Conservation (phyloP, 805 yeast genomes). For the Yarrowia sp. region DNA sequence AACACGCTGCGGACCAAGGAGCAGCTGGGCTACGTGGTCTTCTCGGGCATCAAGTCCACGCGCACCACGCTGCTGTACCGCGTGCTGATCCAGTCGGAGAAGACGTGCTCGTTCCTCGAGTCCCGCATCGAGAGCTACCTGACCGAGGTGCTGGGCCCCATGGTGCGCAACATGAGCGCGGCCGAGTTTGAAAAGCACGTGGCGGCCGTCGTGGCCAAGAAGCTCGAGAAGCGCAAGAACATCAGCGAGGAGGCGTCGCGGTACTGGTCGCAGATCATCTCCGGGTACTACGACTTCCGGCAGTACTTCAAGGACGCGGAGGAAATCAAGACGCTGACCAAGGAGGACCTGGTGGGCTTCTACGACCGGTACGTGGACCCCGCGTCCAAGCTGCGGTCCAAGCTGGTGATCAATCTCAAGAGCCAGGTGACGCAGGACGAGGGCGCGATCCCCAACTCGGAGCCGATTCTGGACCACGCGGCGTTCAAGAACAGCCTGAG, state of each 20-base stretch:
- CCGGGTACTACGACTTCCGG: conserved; percentile 77
- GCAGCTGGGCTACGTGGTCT: conserved; percentile 92
- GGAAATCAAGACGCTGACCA: conserved; percentile 51
- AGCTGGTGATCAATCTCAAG: conserved; percentile 60
- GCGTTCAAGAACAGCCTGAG: conserved; percentile 55
- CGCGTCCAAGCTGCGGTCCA: conserved; percentile 40
- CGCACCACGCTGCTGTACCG: conserved; percentile 73
- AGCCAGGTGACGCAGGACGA: conserved; percentile 44
- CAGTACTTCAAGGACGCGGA: conserved; percentile 57
- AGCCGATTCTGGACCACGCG: conserved; percentile 46
- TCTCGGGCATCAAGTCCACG: conserved; percentile 65
- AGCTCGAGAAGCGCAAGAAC: conserved; percentile 71
- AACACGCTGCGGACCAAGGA: conserved; percentile 88
- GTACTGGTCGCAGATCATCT: conserved; percentile 64
- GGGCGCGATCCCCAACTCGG: conserved; percentile 35
- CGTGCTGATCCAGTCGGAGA: conserved; percentile 80
- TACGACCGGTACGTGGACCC: conserved; percentile 49
- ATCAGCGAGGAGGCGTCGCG: conserved; percentile 69
- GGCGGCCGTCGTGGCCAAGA: conserved; percentile 61
- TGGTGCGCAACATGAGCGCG: conserved; percentile 52
- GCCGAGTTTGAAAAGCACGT: conserved; percentile 70
- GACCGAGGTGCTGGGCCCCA: conserved; percentile 42
- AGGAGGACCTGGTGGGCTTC: conserved; percentile 56
- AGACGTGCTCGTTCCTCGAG: conserved; percentile 69
- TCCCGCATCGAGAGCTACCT: conserved; percentile 72